phyloP scores from a whole-genome alignment of 345 rosid species.

The Populus euphratica region DNA sequence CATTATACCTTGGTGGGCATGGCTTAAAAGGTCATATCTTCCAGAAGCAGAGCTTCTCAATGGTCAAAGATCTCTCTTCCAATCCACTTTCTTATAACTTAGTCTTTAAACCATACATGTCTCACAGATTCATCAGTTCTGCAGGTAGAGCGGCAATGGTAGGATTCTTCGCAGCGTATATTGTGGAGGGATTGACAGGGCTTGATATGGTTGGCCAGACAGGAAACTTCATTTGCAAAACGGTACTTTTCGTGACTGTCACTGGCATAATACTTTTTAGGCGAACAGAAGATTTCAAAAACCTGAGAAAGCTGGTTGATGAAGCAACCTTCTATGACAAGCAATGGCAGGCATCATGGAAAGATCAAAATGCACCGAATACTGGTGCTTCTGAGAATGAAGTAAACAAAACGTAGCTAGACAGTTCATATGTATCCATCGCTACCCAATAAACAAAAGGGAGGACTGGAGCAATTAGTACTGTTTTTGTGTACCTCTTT shows the following conservation, averaged over 20 bases:
- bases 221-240: slow-evolving; percentile 38
- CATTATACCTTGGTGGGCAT: slow-evolving; percentile 63
- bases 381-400: neutral
- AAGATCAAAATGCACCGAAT: slow-evolving; percentile 18
- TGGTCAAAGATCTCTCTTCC: slow-evolving; percentile 20
- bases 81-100: neutral
- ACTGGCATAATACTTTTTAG: slow-evolving; percentile 25
- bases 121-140: neutral
- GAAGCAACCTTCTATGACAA: slow-evolving; percentile 50
- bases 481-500: neutral
- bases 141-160: slow-evolving; percentile 61
- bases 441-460: neutral
- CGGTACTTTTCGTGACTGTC: slow-evolving; percentile 37
- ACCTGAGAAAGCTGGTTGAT: slow-evolving; percentile 35
- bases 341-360: slow-evolving; percentile 54
- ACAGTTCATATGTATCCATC: neutral
- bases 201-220: slow-evolving; percentile 27
- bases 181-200: slow-evolving; percentile 44
- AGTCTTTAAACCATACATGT: neutral
- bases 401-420: neutral
- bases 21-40: slow-evolving; percentile 45
- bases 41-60: slow-evolving; percentile 51
- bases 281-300: slow-evolving; percentile 27
- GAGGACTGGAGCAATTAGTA: no score
- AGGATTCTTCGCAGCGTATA: slow-evolving; percentile 45